Base-by-base conservation (phyloP, 495 filamentous ascomycete species). In the Lophiostoma macrostomum region DNA sequence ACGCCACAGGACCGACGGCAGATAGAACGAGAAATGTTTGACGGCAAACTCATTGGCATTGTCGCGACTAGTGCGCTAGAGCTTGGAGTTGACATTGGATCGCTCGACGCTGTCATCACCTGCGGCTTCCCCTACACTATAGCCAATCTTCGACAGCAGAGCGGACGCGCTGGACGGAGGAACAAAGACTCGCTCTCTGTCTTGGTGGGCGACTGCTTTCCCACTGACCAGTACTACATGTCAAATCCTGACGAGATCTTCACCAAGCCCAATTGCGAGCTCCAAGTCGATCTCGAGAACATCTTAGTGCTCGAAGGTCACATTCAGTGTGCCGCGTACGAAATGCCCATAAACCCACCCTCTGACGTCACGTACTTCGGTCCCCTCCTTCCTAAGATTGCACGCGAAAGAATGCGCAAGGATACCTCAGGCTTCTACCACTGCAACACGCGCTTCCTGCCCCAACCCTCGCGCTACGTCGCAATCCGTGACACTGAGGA, bases 21-120 rank as follows among this genome's bases (percentile, higher is more conserved):
- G 39, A 97, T 99, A 39, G 93, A 99, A 69, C 83, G 77, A 28
- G 93, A 97, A 63, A 96, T 99, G 93, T 97, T 97, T 58, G 88
- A 95, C 40, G 93, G 93, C 0, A 89, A 90, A 61, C 73, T 99
- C 5, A 76, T 97, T 64, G 94, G 93, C 4, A 93, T 99, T 49
- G 79, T 99, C 7, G 93, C 91, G 6, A 99, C 93, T 1, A 95
- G 82, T 49, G 93, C 93, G 5, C 74, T 99, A 5, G 93, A 97
- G 66, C 70, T 99, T 1, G 93, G 93, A 12, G 86, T 99, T 32
- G 93, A 99, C 68, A 97, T 99, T 61, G 93, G 94, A 11, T 90
- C 84, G 11, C 75, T 99, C 28, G 94, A 99, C 71, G 91, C 91
- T 28, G 93, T 97, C 14, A 77, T 99, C 28, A 96, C 90, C 0